Base-by-base conservation (phyloP, 2,329 filamentous ascomycete species). In the Cladorrhinum sp. region DNA sequence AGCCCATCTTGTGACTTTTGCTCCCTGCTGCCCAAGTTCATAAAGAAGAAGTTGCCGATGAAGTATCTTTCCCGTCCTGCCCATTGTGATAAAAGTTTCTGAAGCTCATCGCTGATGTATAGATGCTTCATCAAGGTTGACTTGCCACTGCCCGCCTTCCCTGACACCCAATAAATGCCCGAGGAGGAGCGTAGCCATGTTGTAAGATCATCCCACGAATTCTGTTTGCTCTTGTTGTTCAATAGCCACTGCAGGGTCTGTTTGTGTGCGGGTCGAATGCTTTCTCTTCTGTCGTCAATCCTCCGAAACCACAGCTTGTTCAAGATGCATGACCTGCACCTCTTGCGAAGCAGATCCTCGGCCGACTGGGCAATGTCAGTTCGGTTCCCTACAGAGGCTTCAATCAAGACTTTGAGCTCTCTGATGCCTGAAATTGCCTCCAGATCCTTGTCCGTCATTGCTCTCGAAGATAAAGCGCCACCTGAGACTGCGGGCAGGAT, bases 101-200 rank as follows among this genome's bases (percentile, higher is more conserved):
- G 29, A 13, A 64, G 65, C 3, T 51, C 29, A 1, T 55, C 23
- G 7, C 63, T 63, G 7, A 59, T 50, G 5, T 57, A 59, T 2
- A 71, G 48, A 9, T 63, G 65, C 29, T 69, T 72, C 69, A 71
- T 68, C 12, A 71, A 38, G 6, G 68, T 70, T 2, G 68, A 70
- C 50, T 70, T 69, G 1, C 69, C 69, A 18, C 67, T 67, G 2
- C 70, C 68, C 1, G 69, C 66, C 16, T 72, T 72, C 1, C 70
- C 70, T 0, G 60, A 62, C 8, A 72, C 10, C 57, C 57, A 60
- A 38, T 65, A 63, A 1, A 65, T 24, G 0, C 62, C 57, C 1
- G 29, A 5, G 25, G 56, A 55, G 2, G 48, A 55, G 9, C 38
- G 50, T 12, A 65, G 58, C 61, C 61, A 65, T 23, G 32, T 20